Conservation (phyloP, 2,329 filamentous ascomycete species). For the Sporothrix mexicana region DNA sequence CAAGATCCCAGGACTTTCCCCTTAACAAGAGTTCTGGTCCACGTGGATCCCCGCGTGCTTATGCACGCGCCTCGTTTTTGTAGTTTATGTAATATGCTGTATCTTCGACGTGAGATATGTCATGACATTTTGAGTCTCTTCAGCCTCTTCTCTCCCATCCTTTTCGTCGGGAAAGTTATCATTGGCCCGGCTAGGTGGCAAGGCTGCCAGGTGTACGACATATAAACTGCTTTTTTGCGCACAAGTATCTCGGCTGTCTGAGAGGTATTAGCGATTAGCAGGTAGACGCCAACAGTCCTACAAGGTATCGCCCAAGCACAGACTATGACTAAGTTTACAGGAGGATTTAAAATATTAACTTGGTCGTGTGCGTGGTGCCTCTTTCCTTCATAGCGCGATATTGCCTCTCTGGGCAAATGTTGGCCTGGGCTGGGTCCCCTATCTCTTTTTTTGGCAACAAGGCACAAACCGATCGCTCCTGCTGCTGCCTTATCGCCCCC, state of each 20-base stretch:
- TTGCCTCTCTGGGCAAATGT: neutral
- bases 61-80: neutral
- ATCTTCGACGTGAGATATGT: neutral
- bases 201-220: neutral
- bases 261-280: too few species aligned
- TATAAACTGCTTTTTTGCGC: too few species aligned
- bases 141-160: neutral
- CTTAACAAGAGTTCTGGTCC: neutral
- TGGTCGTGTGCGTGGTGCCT: constrained; percentile 24
- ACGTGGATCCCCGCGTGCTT: neutral
- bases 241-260: too few species aligned
- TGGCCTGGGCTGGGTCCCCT: neutral
- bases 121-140: neutral
- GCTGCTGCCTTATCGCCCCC: constrained; percentile 28
- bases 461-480: constrained; percentile 4
- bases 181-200: neutral
- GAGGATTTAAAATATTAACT: neutral
- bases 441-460: neutral
- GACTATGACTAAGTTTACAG: neutral
- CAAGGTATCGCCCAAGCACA: neutral
- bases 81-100: neutral
- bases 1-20: neutral
- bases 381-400: constrained; percentile 13
- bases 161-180: neutral
- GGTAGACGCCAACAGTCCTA: constrained; percentile 11